Evolutionary conservation across 805 yeast genomes (phyloP), one percentile per base, ranked within the genome.

Genomic region (Isabelozyma rhagii): DNA sequence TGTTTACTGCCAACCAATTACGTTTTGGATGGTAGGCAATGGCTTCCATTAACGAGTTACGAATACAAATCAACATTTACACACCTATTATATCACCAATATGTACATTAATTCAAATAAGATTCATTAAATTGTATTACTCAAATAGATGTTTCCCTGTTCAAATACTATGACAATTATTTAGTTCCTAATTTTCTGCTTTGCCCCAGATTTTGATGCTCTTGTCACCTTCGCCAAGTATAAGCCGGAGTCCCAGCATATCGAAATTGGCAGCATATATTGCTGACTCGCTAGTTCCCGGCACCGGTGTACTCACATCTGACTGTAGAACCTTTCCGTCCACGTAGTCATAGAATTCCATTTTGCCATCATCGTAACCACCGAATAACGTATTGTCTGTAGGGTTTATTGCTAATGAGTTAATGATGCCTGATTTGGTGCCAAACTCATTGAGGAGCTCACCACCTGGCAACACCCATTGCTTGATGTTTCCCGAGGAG

Each of bases 181-280:
- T 15, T 21, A 21, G 25, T 21, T 6, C 25, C 25, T 21, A 21
- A 21, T 6, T 21, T 21, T 21, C 61, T 31, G 36, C n/a, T 8
- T 31, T 31, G 25, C 25, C 67, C 93, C 94, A 89, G 1, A 89
- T 72, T 62, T 86, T 88, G 39, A 89, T 81, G 62, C 88, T 83
- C 62, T 92, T 92, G 67, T 93, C 98, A n/a, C 89, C 83, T 58
- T 89, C 96, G 45, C 97, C 90, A 1, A 97, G 89, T 17, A 94
- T 78, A 50, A 94, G 68, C 44, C 97, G 78, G 57, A 83, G 67
- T 0, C 97, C 97, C 51, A 90, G 83, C 63, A 76, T 71, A 64
- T 94, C 97, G 64, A 90, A 90, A 1, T 82, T 63, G 39, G 91
- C 80, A 8, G 90, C 77, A 55, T 85, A 74, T 5, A 93, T 81